These are phyloP conservation scores for Pneumocystis sp. DNA, from an alignment of 1,139 yeast genomes.

Conservation along the genomic window DNA sequence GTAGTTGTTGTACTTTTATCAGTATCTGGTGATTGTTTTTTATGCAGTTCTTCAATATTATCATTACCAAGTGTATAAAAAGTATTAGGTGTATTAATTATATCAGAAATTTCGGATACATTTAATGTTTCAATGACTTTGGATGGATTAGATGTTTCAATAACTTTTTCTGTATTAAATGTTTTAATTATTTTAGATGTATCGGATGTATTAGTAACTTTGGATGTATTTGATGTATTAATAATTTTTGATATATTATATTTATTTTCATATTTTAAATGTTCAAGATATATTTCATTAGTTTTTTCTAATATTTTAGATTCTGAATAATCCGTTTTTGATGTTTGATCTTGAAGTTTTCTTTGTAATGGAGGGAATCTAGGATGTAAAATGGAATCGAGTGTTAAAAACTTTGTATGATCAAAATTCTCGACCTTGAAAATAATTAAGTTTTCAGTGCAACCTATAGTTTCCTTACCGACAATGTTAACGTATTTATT, in stretches of 20 bases:
- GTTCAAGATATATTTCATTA: neutral
- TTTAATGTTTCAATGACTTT: neutral
- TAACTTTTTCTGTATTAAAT: neutral
- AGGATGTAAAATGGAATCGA: neutral
- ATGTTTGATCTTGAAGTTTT: neutral
- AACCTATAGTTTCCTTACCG: neutral
- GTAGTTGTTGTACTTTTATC: neutral
- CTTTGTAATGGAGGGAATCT: neutral
- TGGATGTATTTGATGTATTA: neutral
- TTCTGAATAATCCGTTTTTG: neutral
- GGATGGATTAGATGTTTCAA: neutral
- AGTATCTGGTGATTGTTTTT: neutral
- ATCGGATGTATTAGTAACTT: neutral
- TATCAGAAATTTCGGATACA: neutral
- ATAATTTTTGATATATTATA: neutral
- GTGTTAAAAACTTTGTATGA: neutral
- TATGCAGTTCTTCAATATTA: neutral
- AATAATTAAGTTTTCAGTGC: neutral
- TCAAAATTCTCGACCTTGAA: neutral
- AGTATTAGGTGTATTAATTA: neutral
- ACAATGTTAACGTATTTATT: neutral
- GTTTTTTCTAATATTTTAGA: neutral
- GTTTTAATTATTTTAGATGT: neutral
- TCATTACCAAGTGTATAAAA: neutral
- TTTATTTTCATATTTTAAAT: neutral